Conservation (phyloP, 2,329 filamentous ascomycete genomes). For the Aureobasidium lini region DNA sequence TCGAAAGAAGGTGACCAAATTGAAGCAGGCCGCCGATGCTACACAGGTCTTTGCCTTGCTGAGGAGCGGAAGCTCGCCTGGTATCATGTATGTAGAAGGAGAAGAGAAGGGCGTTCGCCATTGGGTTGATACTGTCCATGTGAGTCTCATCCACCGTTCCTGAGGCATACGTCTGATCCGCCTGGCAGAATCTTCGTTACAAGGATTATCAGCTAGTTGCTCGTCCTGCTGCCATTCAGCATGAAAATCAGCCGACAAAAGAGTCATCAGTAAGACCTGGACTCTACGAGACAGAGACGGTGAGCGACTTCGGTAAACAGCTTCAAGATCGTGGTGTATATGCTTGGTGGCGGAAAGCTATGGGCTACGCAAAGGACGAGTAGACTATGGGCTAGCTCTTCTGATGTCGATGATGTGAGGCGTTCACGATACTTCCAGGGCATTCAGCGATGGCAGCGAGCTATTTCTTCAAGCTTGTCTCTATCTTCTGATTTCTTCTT, state of each 20-base stretch:
- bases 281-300: slow-evolving; percentile 51
- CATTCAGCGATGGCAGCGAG: too few species aligned
- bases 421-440: too few species aligned
- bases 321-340: slow-evolving; percentile 56
- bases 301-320: slow-evolving; percentile 55
- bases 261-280: slow-evolving; percentile 32
- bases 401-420: too few species aligned
- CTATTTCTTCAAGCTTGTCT: too few species aligned
- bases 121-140: slow-evolving; percentile 60
- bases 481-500: too few species aligned
- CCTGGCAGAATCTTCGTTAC: slow-evolving; percentile 49
- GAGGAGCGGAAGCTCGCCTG: slow-evolving; percentile 60
- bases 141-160: slow-evolving; percentile 17
- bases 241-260: not conserved
- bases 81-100: slow-evolving; percentile 72
- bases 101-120: slow-evolving; percentile 47
- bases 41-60: slow-evolving; percentile 57
- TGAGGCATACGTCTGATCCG: not conserved
- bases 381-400: not conserved
- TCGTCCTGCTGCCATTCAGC: slow-evolving; percentile 40
- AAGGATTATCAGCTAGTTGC: slow-evolving; percentile 63
- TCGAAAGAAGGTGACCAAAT: slow-evolving; percentile 60
- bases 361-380: slow-evolving; percentile 43
- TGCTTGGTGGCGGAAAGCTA: slow-evolving; percentile 60
- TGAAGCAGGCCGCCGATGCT: slow-evolving; percentile 57